Conservation (phyloP, 805 yeast species). For the Nadsonia fulvescens region DNA sequence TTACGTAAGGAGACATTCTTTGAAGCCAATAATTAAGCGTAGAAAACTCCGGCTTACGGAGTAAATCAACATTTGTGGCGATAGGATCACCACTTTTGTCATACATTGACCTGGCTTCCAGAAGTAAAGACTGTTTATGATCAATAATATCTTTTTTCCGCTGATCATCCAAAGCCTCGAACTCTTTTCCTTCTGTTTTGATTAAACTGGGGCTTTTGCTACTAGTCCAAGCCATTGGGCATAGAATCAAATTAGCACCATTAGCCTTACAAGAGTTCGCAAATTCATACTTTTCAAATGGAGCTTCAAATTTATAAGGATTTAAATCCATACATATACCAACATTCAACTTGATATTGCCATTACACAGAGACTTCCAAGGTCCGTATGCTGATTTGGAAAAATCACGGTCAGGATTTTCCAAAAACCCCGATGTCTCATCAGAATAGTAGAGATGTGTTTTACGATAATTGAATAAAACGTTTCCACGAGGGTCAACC, state of each 20-base stretch:
- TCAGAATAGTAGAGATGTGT: constrained; percentile 65
- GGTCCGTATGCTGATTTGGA: constrained; percentile 5
- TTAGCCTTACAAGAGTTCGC: constrained; percentile 32
- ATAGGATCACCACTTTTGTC: constrained; percentile 7
- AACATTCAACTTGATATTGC: constrained; percentile 22
- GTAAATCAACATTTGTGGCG: constrained; percentile 10
- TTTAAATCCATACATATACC: constrained; percentile 94
- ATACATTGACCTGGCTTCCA: constrained; percentile 4
- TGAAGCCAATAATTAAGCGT: constrained; percentile 60
- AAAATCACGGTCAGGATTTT: constrained; percentile 43
- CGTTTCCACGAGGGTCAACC: constrained; percentile 36
- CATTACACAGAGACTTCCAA: constrained; percentile 5
- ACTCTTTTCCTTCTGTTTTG: constrained; percentile 7
- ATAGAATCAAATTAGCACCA: constrained; percentile 36
- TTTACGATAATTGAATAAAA: constrained; percentile 55
- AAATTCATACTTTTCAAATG: constrained; percentile 60
- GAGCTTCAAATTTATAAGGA: constrained; percentile 70
- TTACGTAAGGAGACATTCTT: constrained; percentile 43
- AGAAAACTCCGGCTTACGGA: constrained; percentile 24
- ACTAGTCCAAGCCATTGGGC: constrained; percentile 77
- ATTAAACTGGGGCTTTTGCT: constrained; percentile 8
- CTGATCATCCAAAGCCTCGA: too few relatives aligned
- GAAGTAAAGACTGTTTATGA: constrained; percentile 4
- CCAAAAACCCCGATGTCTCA: constrained; percentile 60
- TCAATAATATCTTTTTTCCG: constrained; percentile 7